A percentile compares a stretch with the other conserved stretches of the same genome.
Conservation (phyloP, 2,329 filamentous ascomycete genomes). For the Stylonectria norvegica region DNA sequence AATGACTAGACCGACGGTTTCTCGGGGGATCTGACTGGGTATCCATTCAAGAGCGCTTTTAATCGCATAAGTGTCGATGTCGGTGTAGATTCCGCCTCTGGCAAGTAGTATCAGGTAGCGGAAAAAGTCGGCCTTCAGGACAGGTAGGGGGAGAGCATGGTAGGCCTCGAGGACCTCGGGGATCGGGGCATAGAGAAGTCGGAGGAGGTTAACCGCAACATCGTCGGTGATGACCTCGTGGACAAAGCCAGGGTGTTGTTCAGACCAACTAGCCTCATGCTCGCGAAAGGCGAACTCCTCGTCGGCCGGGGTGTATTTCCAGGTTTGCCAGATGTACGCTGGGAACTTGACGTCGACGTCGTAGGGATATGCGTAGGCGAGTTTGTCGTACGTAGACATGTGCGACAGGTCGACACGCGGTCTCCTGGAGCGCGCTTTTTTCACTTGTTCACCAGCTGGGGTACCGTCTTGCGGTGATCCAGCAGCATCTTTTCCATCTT, state of each 20-base stretch:
- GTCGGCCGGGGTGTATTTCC: slow-evolving; percentile 81
- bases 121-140: slow-evolving; percentile 78
- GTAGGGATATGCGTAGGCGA: slow-evolving; percentile 93
- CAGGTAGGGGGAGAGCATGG: slow-evolving; percentile 65
- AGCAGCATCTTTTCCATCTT: slow-evolving; percentile 16
- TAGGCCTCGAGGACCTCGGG: slow-evolving; percentile 79
- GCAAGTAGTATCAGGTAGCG: slow-evolving; percentile 66
- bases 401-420: slow-evolving; percentile 65
- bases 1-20: slow-evolving; percentile 79
- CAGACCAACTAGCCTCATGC: slow-evolving; percentile 85
- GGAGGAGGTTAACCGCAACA: slow-evolving; percentile 75
- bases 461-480: slow-evolving; percentile 20
- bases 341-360: slow-evolving; percentile 86
- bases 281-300: slow-evolving; percentile 76
- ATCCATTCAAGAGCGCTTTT: slow-evolving; percentile 85
- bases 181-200: slow-evolving; percentile 79
- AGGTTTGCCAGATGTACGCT: slow-evolving; percentile 99
- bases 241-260: slow-evolving; percentile 83
- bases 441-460: slow-evolving; percentile 16
- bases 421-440: slow-evolving; percentile 24
- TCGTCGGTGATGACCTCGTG: slow-evolving; percentile 97
- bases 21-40: slow-evolving; percentile 70
- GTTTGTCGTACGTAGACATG: slow-evolving; percentile 72
- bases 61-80: slow-evolving; percentile 88
- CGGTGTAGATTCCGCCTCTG: slow-evolving; percentile 69